phyloP scores from a whole-genome alignment of 1,284 basidiomycete genomes.

The Rhodotorula sp. region DNA sequence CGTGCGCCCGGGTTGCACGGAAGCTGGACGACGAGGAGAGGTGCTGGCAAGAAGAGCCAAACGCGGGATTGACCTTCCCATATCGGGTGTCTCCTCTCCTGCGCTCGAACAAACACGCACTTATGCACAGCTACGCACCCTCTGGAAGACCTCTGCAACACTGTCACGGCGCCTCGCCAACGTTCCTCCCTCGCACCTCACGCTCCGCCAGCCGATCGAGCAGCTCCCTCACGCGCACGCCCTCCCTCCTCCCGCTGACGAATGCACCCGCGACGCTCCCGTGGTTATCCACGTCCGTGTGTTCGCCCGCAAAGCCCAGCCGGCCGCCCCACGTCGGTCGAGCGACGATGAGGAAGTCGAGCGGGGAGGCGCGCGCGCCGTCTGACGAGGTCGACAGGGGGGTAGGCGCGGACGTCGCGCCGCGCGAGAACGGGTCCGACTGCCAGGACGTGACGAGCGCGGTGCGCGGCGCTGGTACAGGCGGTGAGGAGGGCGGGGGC shows the following conservation, averaged over 20 bases:
- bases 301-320: slow-evolving; percentile 59
- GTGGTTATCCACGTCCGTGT: slow-evolving; percentile 57
- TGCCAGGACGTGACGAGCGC: slow-evolving; percentile 54
- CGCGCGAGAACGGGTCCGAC: slow-evolving; percentile 54
- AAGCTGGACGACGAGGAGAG: too few relatives aligned
- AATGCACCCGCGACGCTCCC: slow-evolving; percentile 56
- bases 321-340: slow-evolving; percentile 54
- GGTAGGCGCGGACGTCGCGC: slow-evolving; percentile 58
- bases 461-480: slow-evolving; percentile 38
- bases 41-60: too few relatives aligned
- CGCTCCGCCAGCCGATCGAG: slow-evolving; percentile 31
- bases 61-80: too few relatives aligned
- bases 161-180: too few relatives aligned
- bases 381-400: slow-evolving; percentile 41
- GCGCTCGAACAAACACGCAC: too few relatives aligned
- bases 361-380: slow-evolving; percentile 51
- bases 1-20: too few relatives aligned
- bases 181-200: too few relatives aligned
- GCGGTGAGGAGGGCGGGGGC: not conserved
- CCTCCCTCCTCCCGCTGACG: slow-evolving; percentile 54
- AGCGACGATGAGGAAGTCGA: slow-evolving; percentile 56
- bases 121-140: too few relatives aligned
- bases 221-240: slow-evolving; percentile 49
- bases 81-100: too few relatives aligned
- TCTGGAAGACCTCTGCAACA: too few relatives aligned